Evolutionary conservation across 306 rosid species (phyloP).

Genomic region (Pyrus betulifolia): DNA sequence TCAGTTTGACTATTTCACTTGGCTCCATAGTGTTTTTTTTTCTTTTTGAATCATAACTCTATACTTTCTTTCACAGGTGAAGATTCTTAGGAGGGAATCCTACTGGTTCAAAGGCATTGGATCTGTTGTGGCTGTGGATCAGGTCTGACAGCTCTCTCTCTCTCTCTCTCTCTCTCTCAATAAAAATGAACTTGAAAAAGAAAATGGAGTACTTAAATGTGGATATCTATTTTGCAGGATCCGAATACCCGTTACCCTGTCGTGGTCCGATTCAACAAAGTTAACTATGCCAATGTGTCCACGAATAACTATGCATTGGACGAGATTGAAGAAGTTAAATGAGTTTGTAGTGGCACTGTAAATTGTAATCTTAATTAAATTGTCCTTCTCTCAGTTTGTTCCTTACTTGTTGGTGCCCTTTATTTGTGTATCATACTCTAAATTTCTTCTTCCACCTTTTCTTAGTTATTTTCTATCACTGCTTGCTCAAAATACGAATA

Average conservation of each 20-base stretch:
- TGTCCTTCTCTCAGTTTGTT: slow-evolving; percentile 33
- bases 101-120: slow-evolving; percentile 78
- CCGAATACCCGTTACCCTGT: slow-evolving; percentile 80
- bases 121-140: slow-evolving; percentile 82
- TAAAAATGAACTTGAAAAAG: not conserved
- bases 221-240: slow-evolving; percentile 33
- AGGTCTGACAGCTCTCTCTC: slow-evolving; percentile 27
- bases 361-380: slow-evolving; percentile 21
- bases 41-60: not conserved
- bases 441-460: slow-evolving; percentile 22
- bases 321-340: slow-evolving; percentile 62
- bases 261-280: slow-evolving; percentile 79
- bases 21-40: not conserved
- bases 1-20: not conserved
- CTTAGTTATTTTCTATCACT: not conserved
- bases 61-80: slow-evolving; percentile 43
- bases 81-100: slow-evolving; percentile 79
- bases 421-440: slow-evolving; percentile 40
- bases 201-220: not conserved
- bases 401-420: slow-evolving; percentile 21
- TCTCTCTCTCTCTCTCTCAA: not conserved
- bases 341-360: slow-evolving; percentile 25
- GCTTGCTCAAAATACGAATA: slow-evolving; percentile 5
- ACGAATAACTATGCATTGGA: slow-evolving; percentile 91
- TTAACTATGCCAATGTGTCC: slow-evolving; percentile 79